These are phyloP conservation scores for Cystobasidiaceae sp. DNA, from an alignment of 1,284 basidiomycete species.

Conservation along the genomic window DNA sequence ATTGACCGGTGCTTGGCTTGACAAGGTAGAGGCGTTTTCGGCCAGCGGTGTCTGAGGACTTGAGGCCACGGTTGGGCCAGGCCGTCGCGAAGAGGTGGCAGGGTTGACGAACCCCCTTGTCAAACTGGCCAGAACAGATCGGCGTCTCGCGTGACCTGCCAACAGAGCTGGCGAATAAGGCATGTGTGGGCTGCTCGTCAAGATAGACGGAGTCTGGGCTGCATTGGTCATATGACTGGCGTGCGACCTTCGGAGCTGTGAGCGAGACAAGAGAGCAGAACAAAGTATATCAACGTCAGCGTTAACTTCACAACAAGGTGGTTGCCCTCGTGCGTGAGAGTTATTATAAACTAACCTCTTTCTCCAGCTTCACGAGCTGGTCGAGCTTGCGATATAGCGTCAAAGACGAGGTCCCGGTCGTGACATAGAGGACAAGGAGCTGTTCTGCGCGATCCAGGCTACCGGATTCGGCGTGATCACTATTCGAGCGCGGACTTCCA, in stretches of 20 bases:
- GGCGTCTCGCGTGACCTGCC: constrained; percentile 6
- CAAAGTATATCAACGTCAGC: neutral
- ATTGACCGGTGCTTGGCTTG: neutral
- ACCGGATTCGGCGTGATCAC: neutral
- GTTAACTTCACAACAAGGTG: neutral
- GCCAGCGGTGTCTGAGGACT: neutral
- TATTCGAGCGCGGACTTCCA: neutral
- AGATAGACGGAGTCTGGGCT: constrained; percentile 7
- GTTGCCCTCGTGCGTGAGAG: neutral
- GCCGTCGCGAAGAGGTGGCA: neutral
- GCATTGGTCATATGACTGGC: neutral
- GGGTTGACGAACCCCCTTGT: neutral
- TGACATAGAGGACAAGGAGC: constrained; percentile 29
- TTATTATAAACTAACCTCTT: neutral
- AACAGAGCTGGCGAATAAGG: neutral
- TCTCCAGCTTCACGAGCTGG: constrained; percentile 25
- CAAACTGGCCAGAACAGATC: constrained; percentile 6
- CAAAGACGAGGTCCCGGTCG: constrained; percentile 19
- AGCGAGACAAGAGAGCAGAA: neutral
- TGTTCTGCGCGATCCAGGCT: neutral
- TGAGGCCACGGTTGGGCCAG: neutral
- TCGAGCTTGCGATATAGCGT: constrained; percentile 14
- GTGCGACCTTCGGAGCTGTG: constrained; percentile 12
- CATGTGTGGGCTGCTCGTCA: neutral
- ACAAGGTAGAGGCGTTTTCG: neutral